Evolutionary conservation across 2,329 filamentous ascomycete genomes (phyloP), one percentile per base, ranked within the genome.

Genomic region (Chaetothyriales sp.): DNA sequence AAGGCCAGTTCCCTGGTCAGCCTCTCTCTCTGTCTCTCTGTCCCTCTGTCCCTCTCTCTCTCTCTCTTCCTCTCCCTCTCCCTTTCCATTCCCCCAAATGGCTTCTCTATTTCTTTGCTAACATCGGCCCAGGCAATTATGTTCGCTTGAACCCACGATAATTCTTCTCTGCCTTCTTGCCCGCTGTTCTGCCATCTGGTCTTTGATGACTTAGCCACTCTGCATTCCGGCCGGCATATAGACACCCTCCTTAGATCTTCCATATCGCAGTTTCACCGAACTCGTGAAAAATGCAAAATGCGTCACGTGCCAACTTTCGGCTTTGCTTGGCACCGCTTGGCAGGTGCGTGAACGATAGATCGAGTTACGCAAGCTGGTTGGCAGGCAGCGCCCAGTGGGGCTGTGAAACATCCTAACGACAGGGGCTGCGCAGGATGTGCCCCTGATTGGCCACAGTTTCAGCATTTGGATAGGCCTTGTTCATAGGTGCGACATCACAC

Each of bases 1-100:
- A 85, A 63, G 92, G 92, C 22, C 90, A 96, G 64, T 98, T 98
- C 66, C 92, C 92, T 70, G 92, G 92, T 95, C 74, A 64, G 79
- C 68, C 49, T 50, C 36, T 26, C 20, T 20, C 12, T 1, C 4
- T n/a, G n/a, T n/a, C n/a, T n/a, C 20, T 19, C 3, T 4, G 10
- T 20, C 20, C 7, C 15, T 50, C 10, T 20, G 19, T 19, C 6
- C 22, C 8, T 8, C 20, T n/a, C 18, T 5, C 20, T n/a, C 18
- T 1, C 1, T 25, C 3, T 25, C 22, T 3, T 20, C 26, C 3
- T 10, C 5, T 20, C 20, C 7, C 15, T 49, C 18, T 18, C 18
- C 12, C 4, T n/a, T 15, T 8, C 20, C 22, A 25, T n/a, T 26
- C n/a, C 2, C 2, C 10, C 28, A 20, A 47, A n/a, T n/a, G n/a